A percentile compares a stretch with the other conserved stretches of the same genome.
These are phyloP conservation scores for Auxenochlorella protothecoides DNA, from an alignment of 139 green algal genomes.

Conservation along the genomic window DNA sequence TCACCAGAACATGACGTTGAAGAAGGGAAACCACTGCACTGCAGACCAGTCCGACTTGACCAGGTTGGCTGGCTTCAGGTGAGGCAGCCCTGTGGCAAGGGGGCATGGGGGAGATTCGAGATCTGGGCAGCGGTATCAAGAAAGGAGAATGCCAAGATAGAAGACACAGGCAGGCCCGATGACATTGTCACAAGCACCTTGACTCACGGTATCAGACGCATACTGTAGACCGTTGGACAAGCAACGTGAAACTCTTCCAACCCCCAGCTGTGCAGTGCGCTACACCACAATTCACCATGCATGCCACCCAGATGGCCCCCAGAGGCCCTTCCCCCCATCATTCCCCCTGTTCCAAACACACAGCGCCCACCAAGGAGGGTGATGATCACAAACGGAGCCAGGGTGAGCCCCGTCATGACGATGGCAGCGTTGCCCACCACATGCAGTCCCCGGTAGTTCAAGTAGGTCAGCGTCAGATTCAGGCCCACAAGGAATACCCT, in stretches of 20 bases:
- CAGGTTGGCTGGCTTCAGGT: constrained; percentile 59
- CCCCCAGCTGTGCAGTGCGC: background rate
- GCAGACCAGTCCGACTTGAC: constrained; percentile 31
- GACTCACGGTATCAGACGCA: too few relatives aligned
- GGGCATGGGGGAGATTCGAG: too few relatives aligned
- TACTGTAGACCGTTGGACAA: too few relatives aligned
- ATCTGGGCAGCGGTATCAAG: too few relatives aligned
- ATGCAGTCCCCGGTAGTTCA: constrained; percentile 89
- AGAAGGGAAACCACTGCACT: constrained; percentile 74
- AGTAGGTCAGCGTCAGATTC: constrained; percentile 53
- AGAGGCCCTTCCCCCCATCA: too few relatives aligned
- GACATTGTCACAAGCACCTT: too few relatives aligned
- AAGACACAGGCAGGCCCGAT: too few relatives aligned
- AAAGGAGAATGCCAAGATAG: too few relatives aligned
- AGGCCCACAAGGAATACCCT: constrained; percentile 44
- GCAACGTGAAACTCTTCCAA: background rate
- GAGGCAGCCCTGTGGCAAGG: constrained; percentile 20
- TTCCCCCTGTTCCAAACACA: too few relatives aligned
- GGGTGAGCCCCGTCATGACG: constrained; percentile 58
- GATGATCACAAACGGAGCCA: constrained; percentile 81
- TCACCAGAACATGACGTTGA: constrained; percentile 96
- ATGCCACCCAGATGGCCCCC: too few relatives aligned
- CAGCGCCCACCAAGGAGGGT: constrained; percentile 24
- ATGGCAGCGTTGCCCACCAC: constrained; percentile 78
- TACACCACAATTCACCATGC: too few relatives aligned